Evolutionary conservation across 2,329 filamentous ascomycete species (phyloP).

Genomic region (Hypoxylon sp.): DNA sequence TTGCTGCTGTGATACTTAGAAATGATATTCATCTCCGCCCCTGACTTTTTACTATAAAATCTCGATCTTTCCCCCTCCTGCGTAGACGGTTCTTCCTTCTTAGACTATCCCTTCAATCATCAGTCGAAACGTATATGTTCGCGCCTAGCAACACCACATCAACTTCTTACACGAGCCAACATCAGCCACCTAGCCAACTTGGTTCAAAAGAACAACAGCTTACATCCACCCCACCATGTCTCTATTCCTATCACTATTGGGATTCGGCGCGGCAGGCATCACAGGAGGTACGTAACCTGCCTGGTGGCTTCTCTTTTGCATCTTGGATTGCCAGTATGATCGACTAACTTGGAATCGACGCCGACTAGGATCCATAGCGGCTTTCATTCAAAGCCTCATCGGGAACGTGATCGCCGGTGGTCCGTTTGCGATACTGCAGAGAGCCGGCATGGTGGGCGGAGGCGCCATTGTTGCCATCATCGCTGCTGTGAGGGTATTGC

Average conservation of each 20-base stretch:
- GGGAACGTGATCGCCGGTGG: constrained; percentile 33
- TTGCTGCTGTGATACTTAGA: not conserved
- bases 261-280: not conserved
- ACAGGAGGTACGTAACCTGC: not conserved
- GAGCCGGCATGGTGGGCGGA: constrained; percentile 37
- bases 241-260: not conserved
- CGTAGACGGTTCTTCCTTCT: not conserved
- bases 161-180: no score
- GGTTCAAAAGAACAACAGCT: not conserved
- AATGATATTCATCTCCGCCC: not conserved
- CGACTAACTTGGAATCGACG: not conserved
- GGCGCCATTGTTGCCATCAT: constrained; percentile 28
- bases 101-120: not conserved
- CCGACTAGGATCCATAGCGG: constrained; percentile 34
- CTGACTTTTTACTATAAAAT: not conserved
- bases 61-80: not conserved
- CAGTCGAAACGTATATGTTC: no score
- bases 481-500: not conserved
- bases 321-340: not conserved
- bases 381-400: constrained; percentile 29
- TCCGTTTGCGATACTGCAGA: constrained; percentile 37
- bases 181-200: no score
- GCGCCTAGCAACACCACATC: not conserved
- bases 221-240: not conserved
- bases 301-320: not conserved